phyloP scores from a whole-genome alignment of 2,329 filamentous ascomycete species.

The Zymoseptoria brevis region DNA sequence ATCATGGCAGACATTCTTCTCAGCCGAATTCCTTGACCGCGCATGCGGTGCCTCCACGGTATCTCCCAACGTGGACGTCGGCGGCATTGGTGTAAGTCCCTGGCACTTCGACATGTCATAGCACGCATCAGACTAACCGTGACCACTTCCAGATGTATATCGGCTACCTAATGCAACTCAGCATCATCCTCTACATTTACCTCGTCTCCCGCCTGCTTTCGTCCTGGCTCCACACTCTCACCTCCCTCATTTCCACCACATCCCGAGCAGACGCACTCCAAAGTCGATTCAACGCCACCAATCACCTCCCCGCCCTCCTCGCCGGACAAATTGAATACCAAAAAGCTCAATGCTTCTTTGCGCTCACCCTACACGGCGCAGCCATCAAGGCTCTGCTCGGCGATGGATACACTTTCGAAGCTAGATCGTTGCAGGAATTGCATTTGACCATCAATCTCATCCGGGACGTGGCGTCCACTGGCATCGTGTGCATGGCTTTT shows the following conservation, averaged over 20 bases:
- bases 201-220: constrained; percentile 7
- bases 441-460: constrained; percentile 4
- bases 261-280: background rate
- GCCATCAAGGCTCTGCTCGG: constrained; percentile 6
- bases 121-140: background rate
- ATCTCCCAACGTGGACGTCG: constrained; percentile 6
- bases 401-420: constrained; percentile 5
- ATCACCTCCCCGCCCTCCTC: constrained; percentile 8
- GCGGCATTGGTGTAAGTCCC: constrained; percentile 4
- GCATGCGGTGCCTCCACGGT: constrained; percentile 5
- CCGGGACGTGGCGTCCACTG: constrained; percentile 8
- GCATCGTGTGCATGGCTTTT: constrained; percentile 7
- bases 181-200: constrained; percentile 7
- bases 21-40: background rate
- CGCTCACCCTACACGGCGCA: constrained; percentile 8
- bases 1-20: background rate
- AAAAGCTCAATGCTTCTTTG: constrained; percentile 10
- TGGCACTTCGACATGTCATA: background rate
- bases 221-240: constrained; percentile 1
- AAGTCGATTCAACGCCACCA: background rate
- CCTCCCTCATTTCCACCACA: background rate
- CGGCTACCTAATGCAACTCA: constrained; percentile 11
- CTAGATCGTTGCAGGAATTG: constrained; percentile 2
- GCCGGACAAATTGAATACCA: constrained; percentile 10
- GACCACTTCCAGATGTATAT: constrained; percentile 1